Evolutionary conservation across 1,284 basidiomycete genomes (phyloP).

Genomic region (Sporisorium exsertum): DNA sequence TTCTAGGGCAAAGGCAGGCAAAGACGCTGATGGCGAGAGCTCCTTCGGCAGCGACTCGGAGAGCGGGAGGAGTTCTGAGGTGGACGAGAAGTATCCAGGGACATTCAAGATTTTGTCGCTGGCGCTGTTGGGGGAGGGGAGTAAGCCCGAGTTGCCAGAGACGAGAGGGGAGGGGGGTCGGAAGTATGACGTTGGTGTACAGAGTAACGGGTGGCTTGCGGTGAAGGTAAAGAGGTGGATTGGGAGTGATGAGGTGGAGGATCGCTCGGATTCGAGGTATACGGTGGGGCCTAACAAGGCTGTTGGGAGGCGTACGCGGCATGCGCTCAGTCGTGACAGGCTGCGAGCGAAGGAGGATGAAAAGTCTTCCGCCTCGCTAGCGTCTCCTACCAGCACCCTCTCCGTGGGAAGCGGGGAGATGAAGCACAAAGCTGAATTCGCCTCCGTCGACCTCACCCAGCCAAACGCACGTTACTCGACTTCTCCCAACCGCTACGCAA

Average conservation of each 20-base stretch:
- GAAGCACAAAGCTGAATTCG: slow-evolving; percentile 29
- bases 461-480: background rate
- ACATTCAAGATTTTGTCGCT: slow-evolving; percentile 34
- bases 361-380: background rate
- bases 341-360: background rate
- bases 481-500: background rate
- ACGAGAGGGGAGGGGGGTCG: slow-evolving; percentile 23
- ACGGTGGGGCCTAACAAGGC: slow-evolving; percentile 3
- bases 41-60: slow-evolving; percentile 30
- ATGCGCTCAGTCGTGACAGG: slow-evolving; percentile 19
- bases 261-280: background rate
- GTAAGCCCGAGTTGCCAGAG: slow-evolving; percentile 18
- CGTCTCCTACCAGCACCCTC: slow-evolving; percentile 31
- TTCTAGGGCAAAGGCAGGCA: background rate
- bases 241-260: slow-evolving; percentile 19
- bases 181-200: slow-evolving; percentile 35
- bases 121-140: slow-evolving; percentile 32
- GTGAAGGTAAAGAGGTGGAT: slow-evolving; percentile 35
- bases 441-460: slow-evolving; percentile 12
- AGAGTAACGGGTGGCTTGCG: slow-evolving; percentile 39
- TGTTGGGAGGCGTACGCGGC: slow-evolving; percentile 10
- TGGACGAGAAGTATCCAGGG: slow-evolving; percentile 37
- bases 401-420: slow-evolving; percentile 32
- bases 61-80: background rate
- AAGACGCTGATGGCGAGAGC: slow-evolving; percentile 15